These are phyloP conservation scores for Colletotrichum sp. DNA, from an alignment of 2,329 filamentous ascomycete species.

Conservation along the genomic window DNA sequence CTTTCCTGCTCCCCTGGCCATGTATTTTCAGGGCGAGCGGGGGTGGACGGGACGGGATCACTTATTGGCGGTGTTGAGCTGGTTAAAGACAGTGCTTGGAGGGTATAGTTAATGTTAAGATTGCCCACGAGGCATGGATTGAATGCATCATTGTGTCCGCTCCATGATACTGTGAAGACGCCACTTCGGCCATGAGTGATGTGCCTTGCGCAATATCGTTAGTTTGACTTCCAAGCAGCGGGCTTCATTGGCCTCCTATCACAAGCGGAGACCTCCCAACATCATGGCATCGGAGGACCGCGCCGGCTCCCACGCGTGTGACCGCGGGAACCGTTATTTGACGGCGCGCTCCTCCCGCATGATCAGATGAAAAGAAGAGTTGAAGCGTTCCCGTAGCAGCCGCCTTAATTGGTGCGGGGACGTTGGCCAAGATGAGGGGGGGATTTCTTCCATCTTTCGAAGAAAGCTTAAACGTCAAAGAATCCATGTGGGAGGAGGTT, in stretches of 20 bases:
- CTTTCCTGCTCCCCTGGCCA: neutral
- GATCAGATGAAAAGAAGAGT: neutral
- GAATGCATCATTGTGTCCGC: neutral
- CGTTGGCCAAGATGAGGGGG: neutral
- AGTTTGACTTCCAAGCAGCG: neutral
- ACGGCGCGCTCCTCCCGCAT: neutral
- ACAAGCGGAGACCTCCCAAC: neutral
- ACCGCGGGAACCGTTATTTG: neutral
- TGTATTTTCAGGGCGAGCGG: neutral
- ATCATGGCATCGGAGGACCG: neutral
- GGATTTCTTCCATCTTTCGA: neutral
- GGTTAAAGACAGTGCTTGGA: neutral
- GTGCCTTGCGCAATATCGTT: neutral
- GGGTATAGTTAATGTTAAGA: slow-evolving; percentile 9
- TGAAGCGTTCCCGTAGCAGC: neutral
- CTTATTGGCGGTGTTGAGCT: neutral
- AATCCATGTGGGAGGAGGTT: neutral
- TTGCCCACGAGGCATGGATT: neutral
- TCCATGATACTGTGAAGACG: neutral
- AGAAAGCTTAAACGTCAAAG: neutral
- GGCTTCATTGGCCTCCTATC: neutral
- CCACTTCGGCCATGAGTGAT: neutral
- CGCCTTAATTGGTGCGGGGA: neutral
- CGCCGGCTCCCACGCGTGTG: neutral
- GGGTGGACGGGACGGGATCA: neutral